Percentiles rank a stretch among this genome's conserved stretches.
Evolutionary conservation across 805 yeast genomes (phyloP).

Genomic region (Zygoascus bituminiphila): DNA sequence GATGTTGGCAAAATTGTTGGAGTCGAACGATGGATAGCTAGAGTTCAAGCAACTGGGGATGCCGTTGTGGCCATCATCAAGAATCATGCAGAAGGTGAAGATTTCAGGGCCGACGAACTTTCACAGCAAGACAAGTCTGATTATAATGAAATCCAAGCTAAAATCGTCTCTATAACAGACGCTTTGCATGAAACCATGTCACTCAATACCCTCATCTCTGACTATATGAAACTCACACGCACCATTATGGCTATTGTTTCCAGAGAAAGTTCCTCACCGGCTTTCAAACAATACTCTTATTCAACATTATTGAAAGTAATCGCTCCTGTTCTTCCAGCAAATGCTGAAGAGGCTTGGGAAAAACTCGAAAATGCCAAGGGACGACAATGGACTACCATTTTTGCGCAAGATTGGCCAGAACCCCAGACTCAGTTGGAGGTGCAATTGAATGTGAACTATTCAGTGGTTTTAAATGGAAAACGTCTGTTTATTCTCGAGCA

Average conservation of each 20-base stretch:
- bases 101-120: constrained; percentile 5
- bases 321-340: constrained; percentile 76
- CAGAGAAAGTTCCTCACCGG: constrained; percentile 29
- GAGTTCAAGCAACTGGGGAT: constrained; percentile 34
- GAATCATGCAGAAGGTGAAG: neutral
- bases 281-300: constrained; percentile 41
- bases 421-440: constrained; percentile 24
- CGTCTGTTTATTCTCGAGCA: constrained; percentile 10
- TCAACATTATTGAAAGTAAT: constrained; percentile 51
- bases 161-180: constrained; percentile 42
- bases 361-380: constrained; percentile 27
- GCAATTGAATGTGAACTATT: neutral
- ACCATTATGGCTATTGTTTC: constrained; percentile 35
- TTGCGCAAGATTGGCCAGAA: constrained; percentile 61
- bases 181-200: constrained; percentile 54
- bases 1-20: constrained; percentile 84
- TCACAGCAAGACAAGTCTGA: constrained; percentile 43
- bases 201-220: constrained; percentile 80
- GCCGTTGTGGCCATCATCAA: neutral
- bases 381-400: constrained; percentile 40
- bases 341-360: constrained; percentile 79
- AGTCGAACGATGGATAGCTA: constrained; percentile 74
- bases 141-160: constrained; percentile 48
- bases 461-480: constrained; percentile 15
- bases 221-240: constrained; percentile 77